Base-by-base conservation (phyloP, 352 stramenopile species). In the Plasmopara halstedii region DNA sequence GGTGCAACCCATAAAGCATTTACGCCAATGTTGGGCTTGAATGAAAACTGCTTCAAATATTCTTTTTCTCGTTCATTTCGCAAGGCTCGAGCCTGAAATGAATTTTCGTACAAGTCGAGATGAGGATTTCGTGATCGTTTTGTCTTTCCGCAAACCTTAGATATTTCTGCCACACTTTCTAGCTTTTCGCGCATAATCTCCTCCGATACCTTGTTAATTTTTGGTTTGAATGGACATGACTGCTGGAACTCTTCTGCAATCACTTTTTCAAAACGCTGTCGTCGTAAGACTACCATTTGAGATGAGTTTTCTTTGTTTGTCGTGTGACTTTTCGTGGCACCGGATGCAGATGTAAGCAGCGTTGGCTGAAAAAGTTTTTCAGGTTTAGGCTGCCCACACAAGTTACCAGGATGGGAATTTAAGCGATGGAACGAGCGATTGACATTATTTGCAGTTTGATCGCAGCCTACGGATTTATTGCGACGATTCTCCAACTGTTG, bases 21-120 rank as follows among this genome's bases (percentile, higher is more conserved):
- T 8, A 88, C 67, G 11, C 79, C 79, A 42, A 90, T 88, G 47
- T 90, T 62, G 15, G 79, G 79, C 46, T 86, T 86, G 64, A 88
- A 86, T 10, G 79, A 45, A 53, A 79, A 87, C 55, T 85, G 74
- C 32, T 62, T 66, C 15, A 81, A 42, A 44, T 85, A 76, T 44
- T 70, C 67, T 13, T 73, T 47, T 31, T 87, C 76, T 4, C 58
- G 56, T 11, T 70, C 69, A 21, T 85, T 60, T 0, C 62, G 57
- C 14, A 68, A 49, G 1, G 63, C 58, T 23, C 63, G 62, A 9
- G 58, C 60, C 11, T 82, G 55, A 34, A 81, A 82, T 13, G 74
- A 68, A 38, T 90, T 65, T 48, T 88, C 79, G 37, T 91, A 91
- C 25, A 91, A 50, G n/a, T 73, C 67, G 17, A 62, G 23, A 45